phyloP scores from a whole-genome alignment of 129 eudicot species.

The Centella asiatica region DNA sequence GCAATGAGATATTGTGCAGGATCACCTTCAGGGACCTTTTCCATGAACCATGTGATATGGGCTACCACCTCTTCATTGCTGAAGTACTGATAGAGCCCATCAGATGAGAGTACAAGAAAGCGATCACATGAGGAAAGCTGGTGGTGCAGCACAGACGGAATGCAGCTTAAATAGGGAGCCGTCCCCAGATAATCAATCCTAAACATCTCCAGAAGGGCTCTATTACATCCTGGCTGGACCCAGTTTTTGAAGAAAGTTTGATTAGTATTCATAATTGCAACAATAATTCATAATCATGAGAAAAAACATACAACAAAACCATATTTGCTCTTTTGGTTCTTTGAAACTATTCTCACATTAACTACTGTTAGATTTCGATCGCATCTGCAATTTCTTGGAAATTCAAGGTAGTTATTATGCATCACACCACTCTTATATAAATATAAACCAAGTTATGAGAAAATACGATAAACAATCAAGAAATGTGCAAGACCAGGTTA shows the following conservation, averaged over 20 bases:
- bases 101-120: slow-evolving; percentile 12
- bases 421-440: neutral
- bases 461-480: too few species aligned
- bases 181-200: slow-evolving; percentile 12
- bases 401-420: neutral
- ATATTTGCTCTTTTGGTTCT: neutral
- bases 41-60: slow-evolving; percentile 18
- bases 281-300: neutral
- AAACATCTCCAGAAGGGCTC: slow-evolving; percentile 15
- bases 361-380: neutral
- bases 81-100: slow-evolving; percentile 16
- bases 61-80: slow-evolving; percentile 18
- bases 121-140: slow-evolving; percentile 11
- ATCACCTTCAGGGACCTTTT: slow-evolving; percentile 17
- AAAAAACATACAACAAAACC: neutral
- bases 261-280: neutral
- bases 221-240: slow-evolving; percentile 15
- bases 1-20: slow-evolving; percentile 18
- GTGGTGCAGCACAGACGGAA: slow-evolving; percentile 13
- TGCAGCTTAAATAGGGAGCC: slow-evolving; percentile 14
- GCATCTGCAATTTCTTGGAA: neutral
- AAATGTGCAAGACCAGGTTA: too few species aligned
- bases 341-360: neutral
- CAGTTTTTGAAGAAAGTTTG: neutral
- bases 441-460: too few species aligned